Percentiles rank a stretch among this genome's conserved stretches.
phyloP scores from a whole-genome alignment of 441 rosid genomes.

The Daphne laureola region DNA sequence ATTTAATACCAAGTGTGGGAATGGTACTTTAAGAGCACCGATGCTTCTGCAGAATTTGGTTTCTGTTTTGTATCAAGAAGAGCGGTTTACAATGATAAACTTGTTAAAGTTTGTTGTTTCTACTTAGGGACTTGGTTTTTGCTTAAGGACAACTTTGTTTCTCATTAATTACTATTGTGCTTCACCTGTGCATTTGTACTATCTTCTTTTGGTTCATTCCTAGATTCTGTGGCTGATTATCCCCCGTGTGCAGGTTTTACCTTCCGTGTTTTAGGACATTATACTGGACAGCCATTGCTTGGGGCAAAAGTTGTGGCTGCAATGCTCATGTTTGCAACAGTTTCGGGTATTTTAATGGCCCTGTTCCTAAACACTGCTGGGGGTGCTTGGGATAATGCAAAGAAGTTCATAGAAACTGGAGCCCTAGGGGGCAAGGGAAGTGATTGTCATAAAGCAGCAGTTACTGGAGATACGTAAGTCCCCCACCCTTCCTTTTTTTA shows the following conservation, averaged over 20 bases:
- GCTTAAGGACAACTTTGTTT: too few species aligned
- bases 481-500: background rate
- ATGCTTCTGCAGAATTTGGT: too few species aligned
- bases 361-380: constrained; percentile 96
- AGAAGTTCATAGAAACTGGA: constrained; percentile 91
- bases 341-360: constrained; percentile 96
- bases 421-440: constrained; percentile 98
- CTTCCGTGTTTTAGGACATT: constrained; percentile 80
- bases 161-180: too few species aligned
- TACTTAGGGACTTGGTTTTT: too few species aligned
- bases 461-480: constrained; percentile 96
- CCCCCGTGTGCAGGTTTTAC: constrained; percentile 51
- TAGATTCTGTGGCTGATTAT: too few species aligned
- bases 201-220: too few species aligned
- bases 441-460: constrained; percentile 91
- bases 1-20: too few species aligned
- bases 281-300: constrained; percentile 88
- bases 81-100: too few species aligned
- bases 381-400: constrained; percentile 99
- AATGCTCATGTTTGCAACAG: constrained; percentile 92
- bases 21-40: too few species aligned
- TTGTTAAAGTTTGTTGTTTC: too few species aligned
- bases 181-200: too few species aligned
- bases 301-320: constrained; percentile 97
- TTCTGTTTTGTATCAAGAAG: too few species aligned